Evolutionary conservation across 441 rosid species (phyloP).

Genomic region (Iberis amara): DNA sequence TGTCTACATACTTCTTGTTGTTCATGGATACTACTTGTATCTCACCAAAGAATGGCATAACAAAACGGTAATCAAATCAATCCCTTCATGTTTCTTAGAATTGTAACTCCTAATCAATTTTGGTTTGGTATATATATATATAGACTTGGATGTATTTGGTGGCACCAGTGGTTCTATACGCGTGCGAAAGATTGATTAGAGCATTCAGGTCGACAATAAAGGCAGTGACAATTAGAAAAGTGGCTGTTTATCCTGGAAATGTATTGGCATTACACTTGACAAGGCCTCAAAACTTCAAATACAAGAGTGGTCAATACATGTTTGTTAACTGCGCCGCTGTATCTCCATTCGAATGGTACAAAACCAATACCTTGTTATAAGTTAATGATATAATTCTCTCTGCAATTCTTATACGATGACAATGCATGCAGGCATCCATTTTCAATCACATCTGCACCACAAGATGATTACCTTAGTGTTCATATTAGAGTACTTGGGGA

Average conservation of each 20-base stretch:
- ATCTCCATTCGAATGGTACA: slow-evolving; percentile 66
- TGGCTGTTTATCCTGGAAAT: slow-evolving; percentile 62
- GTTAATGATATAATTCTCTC: not conserved
- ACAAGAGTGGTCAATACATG: slow-evolving; percentile 77
- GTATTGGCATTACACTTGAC: slow-evolving; percentile 62
- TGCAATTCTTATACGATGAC: not conserved
- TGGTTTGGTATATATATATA: not conserved
- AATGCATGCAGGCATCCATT: slow-evolving; percentile 53
- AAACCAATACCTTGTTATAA: not conserved
- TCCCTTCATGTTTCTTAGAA: not conserved
- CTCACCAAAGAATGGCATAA: slow-evolving; percentile 44
- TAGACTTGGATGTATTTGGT: slow-evolving; percentile 73
- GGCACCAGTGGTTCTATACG: slow-evolving; percentile 47
- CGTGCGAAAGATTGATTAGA: slow-evolving; percentile 47
- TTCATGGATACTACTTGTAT: slow-evolving; percentile 49
- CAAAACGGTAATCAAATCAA: slow-evolving; percentile 39
- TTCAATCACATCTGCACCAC: slow-evolving; percentile 69
- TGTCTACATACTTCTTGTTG: slow-evolving; percentile 47
- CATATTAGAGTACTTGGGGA: slow-evolving; percentile 66
- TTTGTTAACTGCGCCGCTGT: slow-evolving; percentile 67
- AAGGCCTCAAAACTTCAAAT: slow-evolving; percentile 57
- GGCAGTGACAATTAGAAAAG: slow-evolving; percentile 53
- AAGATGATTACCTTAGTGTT: slow-evolving; percentile 58
- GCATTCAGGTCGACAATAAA: slow-evolving; percentile 55
- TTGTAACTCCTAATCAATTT: slow-evolving; percentile 2